Percentiles rank a stretch among this genome's conserved stretches.
phyloP scores from a whole-genome alignment of 164 flowering plant species.

The Kalanchoe fedtschenkoi region DNA sequence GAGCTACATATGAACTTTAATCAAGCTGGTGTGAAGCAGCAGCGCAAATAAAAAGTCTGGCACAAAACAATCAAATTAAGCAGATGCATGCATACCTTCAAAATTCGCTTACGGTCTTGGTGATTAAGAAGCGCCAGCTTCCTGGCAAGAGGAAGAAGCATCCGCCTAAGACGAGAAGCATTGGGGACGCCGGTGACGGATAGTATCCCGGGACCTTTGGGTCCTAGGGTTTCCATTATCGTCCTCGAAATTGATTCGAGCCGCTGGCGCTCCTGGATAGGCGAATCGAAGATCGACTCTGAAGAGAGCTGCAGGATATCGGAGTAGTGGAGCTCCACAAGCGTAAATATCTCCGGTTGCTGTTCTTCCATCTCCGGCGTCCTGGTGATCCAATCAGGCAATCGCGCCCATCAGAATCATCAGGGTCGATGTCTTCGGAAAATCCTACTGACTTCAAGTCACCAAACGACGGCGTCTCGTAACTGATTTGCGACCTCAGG shows the following conservation, averaged over 20 bases:
- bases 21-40: too few species aligned
- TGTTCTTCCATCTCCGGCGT: not conserved
- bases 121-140: slow-evolving; percentile 53
- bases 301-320: slow-evolving; percentile 39
- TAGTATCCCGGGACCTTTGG: slow-evolving; percentile 70
- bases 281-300: slow-evolving; percentile 2
- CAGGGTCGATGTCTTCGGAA: too few species aligned
- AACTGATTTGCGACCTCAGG: too few species aligned
- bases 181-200: slow-evolving; percentile 48
- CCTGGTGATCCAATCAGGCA: not conserved
- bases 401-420: too few species aligned
- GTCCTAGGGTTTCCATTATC: slow-evolving; percentile 70
- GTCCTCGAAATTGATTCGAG: slow-evolving; percentile 27
- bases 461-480: too few species aligned
- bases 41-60: not conserved
- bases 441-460: too few species aligned
- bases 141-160: slow-evolving; percentile 63
- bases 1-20: too few species aligned
- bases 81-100: slow-evolving; percentile 52
- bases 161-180: slow-evolving; percentile 33
- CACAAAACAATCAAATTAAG: not conserved
- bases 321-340: slow-evolving; percentile 38
- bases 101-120: slow-evolving; percentile 43
- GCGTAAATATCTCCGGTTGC: slow-evolving; percentile 26
- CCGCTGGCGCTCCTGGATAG: slow-evolving; percentile 17